phyloP scores from a whole-genome alignment of 352 stramenopile genomes.

The Globisporangium uncinulatum region DNA sequence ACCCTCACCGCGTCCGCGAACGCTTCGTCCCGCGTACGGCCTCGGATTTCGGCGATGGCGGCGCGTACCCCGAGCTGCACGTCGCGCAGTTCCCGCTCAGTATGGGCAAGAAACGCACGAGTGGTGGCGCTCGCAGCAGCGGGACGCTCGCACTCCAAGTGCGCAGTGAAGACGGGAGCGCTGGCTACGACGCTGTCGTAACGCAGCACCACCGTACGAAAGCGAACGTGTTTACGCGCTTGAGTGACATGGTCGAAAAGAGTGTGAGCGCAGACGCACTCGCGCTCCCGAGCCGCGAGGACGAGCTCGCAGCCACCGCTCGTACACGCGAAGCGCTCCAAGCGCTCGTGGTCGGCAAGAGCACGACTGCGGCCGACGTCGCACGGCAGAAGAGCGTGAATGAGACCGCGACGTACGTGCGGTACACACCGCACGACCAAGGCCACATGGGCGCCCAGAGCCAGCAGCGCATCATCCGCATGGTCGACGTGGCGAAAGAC shows the following conservation, averaged over 20 bases:
- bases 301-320: slow-evolving; percentile 63
- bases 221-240: slow-evolving; percentile 92
- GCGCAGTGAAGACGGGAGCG: slow-evolving; percentile 83
- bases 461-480: slow-evolving; percentile 96
- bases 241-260: slow-evolving; percentile 91
- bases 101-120: slow-evolving; percentile 89
- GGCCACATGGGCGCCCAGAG: slow-evolving; percentile 42
- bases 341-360: slow-evolving; percentile 88
- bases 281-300: slow-evolving; percentile 40
- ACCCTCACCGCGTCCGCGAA: slow-evolving; percentile 40
- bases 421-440: slow-evolving; percentile 82
- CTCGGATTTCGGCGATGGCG: slow-evolving; percentile 96
- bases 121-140: not conserved
- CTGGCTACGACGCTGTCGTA: slow-evolving; percentile 96
- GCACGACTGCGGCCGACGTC: slow-evolving; percentile 68
- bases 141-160: slow-evolving; percentile 90
- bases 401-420: slow-evolving; percentile 77
- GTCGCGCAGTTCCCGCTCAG: slow-evolving; percentile 95
- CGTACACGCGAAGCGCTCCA: slow-evolving; percentile 87
- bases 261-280: slow-evolving; percentile 52
- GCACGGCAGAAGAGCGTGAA: slow-evolving; percentile 89
- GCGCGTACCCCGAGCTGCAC: slow-evolving; percentile 98
- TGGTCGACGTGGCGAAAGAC: slow-evolving; percentile 98
- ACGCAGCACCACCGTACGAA: slow-evolving; percentile 95
- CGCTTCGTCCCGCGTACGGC: slow-evolving; percentile 55